Conservation (phyloP, 805 yeast genomes). For the Pichia heedii region DNA sequence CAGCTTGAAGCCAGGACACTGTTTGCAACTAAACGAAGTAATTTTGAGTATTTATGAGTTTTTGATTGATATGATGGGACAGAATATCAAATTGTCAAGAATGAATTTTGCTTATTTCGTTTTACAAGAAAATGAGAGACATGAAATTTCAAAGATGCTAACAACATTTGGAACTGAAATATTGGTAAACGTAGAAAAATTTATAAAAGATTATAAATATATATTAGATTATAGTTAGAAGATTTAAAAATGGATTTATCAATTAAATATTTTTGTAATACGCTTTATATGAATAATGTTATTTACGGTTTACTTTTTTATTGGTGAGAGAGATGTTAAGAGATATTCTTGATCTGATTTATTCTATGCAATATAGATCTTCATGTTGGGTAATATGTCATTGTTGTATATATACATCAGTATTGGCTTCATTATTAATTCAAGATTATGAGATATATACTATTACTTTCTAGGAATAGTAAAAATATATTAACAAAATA, state of each 20-base stretch:
- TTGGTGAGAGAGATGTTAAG: constrained; percentile 1
- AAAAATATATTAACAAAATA: constrained; percentile 4
- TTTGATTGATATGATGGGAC: not conserved
- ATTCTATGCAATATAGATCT: constrained; percentile 9
- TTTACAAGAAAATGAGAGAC: not conserved
- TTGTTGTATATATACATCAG: constrained; percentile 6
- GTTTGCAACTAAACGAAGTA: not conserved
- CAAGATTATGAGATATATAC: constrained; percentile 3
- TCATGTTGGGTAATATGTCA: constrained; percentile 7
- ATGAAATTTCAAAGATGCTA: not conserved
- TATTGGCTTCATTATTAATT: constrained; percentile 4
- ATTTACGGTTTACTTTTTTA: constrained; percentile 4
- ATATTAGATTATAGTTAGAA: not conserved
- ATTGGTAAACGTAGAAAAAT: too few relatives aligned
- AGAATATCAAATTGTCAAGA: constrained; percentile 7
- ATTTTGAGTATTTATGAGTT: not conserved
- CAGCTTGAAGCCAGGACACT: constrained; percentile 7
- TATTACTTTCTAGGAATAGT: constrained; percentile 4
- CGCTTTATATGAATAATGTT: constrained; percentile 4
- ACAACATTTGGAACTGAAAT: not conserved
- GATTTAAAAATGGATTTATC: constrained; percentile 10
- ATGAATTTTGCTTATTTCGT: constrained; percentile 6
- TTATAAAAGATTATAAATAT: not conserved
- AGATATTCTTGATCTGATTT: constrained; percentile 8
- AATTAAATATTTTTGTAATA: constrained; percentile 7